Percentiles rank a stretch among this genome's conserved stretches.
Evolutionary conservation across 176 grass and related monocot species (phyloP).

Genomic region (Secale cereale): DNA sequence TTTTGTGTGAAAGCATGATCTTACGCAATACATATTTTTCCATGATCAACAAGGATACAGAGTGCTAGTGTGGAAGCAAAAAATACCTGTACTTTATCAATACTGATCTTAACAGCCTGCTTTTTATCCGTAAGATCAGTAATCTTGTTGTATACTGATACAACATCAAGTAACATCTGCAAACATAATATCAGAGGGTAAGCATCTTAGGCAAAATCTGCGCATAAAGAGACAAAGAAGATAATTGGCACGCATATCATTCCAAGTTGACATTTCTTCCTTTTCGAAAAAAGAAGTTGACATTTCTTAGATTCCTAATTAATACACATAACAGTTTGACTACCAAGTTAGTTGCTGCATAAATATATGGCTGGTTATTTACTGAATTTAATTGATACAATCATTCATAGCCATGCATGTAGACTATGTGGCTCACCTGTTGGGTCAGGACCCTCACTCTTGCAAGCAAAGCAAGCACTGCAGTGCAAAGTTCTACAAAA

Average conservation of each 20-base stretch:
- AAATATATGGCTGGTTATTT: background rate
- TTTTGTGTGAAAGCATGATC: background rate
- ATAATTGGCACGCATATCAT: constrained; percentile 1
- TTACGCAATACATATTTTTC: background rate
- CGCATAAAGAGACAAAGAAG: constrained; percentile 11
- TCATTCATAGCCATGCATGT: constrained; percentile 10
- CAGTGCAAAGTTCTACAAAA: constrained; percentile 65
- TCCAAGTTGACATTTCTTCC: constrained; percentile 11
- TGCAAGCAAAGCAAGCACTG: constrained; percentile 71
- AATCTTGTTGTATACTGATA: constrained; percentile 73
- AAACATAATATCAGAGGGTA: constrained; percentile 4
- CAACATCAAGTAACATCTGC: constrained; percentile 81
- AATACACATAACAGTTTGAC: background rate
- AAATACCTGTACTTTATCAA: constrained; percentile 62
- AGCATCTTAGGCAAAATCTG: constrained; percentile 16
- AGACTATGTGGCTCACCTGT: constrained; percentile 53
- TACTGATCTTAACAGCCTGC: constrained; percentile 71
- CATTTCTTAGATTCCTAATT: background rate
- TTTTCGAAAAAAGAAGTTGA: no score
- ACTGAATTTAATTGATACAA: background rate
- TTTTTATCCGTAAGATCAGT: constrained; percentile 68
- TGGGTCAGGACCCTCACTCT: constrained; percentile 71
- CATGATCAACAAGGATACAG: background rate
- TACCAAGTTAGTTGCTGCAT: background rate
- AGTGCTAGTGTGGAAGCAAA: constrained; percentile 24